phyloP scores from a whole-genome alignment of 306 rosid genomes.

The Cicer pinnatifidum region DNA sequence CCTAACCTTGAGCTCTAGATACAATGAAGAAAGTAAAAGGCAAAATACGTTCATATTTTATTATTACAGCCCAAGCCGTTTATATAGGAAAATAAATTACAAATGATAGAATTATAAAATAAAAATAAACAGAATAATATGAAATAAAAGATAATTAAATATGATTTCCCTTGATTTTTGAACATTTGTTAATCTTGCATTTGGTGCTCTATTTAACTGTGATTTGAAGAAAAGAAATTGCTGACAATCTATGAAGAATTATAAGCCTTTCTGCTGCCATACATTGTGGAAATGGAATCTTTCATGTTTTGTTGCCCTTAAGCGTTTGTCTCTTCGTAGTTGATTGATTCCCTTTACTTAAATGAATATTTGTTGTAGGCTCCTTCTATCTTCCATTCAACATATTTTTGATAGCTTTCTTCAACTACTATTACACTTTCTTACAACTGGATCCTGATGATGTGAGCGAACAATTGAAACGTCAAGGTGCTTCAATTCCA shows the following conservation, averaged over 20 bases:
- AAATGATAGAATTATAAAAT: too few relatives aligned
- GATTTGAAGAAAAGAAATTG: background rate
- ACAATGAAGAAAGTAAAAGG: too few relatives aligned
- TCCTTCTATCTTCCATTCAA: slow-evolving; percentile 87
- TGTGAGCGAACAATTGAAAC: slow-evolving; percentile 91
- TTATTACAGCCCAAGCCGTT: too few relatives aligned
- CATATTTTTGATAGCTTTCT: slow-evolving; percentile 89
- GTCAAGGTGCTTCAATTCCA: slow-evolving; percentile 97
- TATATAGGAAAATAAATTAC: too few relatives aligned
- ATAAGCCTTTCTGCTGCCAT: slow-evolving; percentile 25
- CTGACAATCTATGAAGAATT: slow-evolving; percentile 2
- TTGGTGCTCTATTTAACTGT: slow-evolving; percentile 30
- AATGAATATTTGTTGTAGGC: slow-evolving; percentile 59
- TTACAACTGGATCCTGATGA: slow-evolving; percentile 96
- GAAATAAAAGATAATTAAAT: too few relatives aligned
- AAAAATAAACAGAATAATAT: too few relatives aligned
- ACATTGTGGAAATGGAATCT: slow-evolving; percentile 12
- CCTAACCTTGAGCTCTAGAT: too few relatives aligned
- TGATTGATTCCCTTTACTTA: slow-evolving; percentile 38
- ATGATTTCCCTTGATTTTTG: too few relatives aligned
- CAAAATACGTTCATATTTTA: too few relatives aligned
- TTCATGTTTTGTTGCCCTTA: slow-evolving; percentile 17
- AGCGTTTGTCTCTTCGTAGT: slow-evolving; percentile 13
- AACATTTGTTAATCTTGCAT: slow-evolving; percentile 1
- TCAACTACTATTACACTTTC: slow-evolving; percentile 98